A percentile compares a stretch with the other conserved stretches of the same genome.
Evolutionary conservation across 1,284 basidiomycete genomes (phyloP).

Genomic region (Ceratobasidium sp.): DNA sequence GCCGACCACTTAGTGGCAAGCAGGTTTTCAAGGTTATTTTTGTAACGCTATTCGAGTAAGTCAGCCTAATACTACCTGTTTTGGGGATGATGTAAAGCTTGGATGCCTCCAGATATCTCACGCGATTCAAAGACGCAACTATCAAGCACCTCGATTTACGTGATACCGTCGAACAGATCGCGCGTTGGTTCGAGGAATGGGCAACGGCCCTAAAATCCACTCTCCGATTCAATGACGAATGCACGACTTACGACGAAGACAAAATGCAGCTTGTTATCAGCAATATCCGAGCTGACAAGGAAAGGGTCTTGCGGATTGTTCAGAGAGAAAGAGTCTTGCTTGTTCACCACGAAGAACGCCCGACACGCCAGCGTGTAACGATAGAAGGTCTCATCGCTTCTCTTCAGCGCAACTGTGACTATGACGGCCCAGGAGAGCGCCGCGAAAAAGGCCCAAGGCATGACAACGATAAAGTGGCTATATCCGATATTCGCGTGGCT

Average conservation of each 20-base stretch:
- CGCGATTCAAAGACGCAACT: constrained; percentile 70
- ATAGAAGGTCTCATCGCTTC: constrained; percentile 50
- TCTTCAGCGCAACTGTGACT: constrained; percentile 62
- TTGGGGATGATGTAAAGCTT: background rate
- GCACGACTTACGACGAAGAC: constrained; percentile 49
- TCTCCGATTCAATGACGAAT: constrained; percentile 59
- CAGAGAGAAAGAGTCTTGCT: background rate
- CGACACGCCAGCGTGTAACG: constrained; percentile 44
- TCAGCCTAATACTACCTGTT: background rate
- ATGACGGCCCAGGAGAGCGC: constrained; percentile 69
- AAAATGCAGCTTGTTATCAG: constrained; percentile 60
- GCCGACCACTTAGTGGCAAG: constrained; percentile 55
- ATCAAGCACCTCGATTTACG: constrained; percentile 64
- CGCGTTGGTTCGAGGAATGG: constrained; percentile 66
- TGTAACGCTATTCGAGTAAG: constrained; percentile 68
- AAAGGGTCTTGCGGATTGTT: background rate
- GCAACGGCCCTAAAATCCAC: constrained; percentile 57
- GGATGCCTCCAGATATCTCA: constrained; percentile 63
- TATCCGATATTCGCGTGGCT: constrained; percentile 70
- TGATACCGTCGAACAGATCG: constrained; percentile 61
- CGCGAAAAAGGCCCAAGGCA: constrained; percentile 69
- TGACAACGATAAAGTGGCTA: constrained; percentile 72
- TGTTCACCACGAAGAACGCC: background rate
- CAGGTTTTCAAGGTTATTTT: constrained; percentile 66
- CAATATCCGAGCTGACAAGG: constrained; percentile 60